Conservation (phyloP, 2,329 filamentous ascomycete species). For the Sarocladium kiliense region DNA sequence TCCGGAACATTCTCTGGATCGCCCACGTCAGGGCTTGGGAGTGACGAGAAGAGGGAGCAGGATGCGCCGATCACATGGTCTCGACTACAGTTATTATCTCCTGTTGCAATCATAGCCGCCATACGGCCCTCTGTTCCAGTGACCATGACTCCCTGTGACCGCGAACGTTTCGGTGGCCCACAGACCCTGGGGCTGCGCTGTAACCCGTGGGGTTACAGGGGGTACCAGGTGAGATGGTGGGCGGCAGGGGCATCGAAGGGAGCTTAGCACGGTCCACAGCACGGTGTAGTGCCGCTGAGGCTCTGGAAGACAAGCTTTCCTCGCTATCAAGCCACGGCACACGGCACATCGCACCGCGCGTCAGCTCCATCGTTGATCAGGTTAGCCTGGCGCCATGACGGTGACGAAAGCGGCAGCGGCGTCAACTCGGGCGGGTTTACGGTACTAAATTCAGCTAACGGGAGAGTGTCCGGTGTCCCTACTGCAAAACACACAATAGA, state of each 20-base stretch:
- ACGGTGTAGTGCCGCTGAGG: not conserved
- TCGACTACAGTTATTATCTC: not conserved
- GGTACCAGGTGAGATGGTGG: not conserved
- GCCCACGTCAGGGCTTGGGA: not conserved
- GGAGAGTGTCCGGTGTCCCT: no score
- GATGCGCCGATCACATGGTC: not conserved
- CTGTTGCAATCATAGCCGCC: not conserved
- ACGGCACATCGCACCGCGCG: not conserved
- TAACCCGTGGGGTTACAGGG: not conserved
- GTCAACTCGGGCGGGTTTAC: no score
- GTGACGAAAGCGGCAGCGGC: no score
- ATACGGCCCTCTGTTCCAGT: not conserved
- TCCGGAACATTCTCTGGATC: slow-evolving; percentile 4
- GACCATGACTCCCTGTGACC: not conserved
- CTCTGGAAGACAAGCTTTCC: not conserved
- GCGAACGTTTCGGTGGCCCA: not conserved
- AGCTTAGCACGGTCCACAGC: no score
- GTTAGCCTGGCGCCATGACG: not conserved
- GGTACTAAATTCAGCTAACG: no score
- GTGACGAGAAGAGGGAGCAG: not conserved
- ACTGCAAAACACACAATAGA: no score
- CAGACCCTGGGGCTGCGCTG: not conserved
- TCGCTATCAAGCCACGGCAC: not conserved
- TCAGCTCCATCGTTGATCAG: not conserved
- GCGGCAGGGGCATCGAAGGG: no score